Conservation (phyloP, 129 eudicot genomes). For the Arctium lappa region DNA sequence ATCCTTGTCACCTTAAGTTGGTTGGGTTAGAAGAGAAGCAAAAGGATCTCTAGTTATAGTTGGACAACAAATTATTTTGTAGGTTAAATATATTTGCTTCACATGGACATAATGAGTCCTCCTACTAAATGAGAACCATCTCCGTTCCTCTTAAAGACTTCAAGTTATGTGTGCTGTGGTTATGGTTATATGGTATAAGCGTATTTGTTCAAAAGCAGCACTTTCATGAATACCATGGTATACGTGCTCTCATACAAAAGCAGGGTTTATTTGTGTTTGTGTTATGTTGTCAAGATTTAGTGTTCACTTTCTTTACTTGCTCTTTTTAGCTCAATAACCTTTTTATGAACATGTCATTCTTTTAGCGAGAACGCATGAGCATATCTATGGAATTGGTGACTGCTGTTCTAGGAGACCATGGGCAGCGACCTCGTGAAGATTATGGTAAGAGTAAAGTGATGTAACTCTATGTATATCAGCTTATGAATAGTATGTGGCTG, state of each 20-base stretch:
- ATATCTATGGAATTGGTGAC: conserved; percentile 96
- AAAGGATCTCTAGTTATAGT: background rate
- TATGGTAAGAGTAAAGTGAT: conserved; percentile 53
- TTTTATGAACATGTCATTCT: conserved; percentile 10
- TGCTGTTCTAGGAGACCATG: conserved; percentile 98
- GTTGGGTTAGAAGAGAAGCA: background rate
- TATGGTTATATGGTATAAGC: background rate
- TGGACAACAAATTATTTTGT: too few relatives aligned
- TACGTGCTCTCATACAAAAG: background rate
- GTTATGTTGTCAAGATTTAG: background rate
- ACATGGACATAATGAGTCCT: background rate
- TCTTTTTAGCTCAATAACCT: background rate
- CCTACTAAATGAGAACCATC: background rate
- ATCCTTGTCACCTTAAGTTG: background rate
- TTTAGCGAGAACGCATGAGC: conserved; percentile 74
- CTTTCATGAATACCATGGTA: background rate
- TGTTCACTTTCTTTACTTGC: background rate
- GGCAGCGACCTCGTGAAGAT: conserved; percentile 92
- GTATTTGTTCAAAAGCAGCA: background rate
- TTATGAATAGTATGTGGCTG: background rate
- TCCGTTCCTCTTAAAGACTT: background rate
- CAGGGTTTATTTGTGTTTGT: background rate
- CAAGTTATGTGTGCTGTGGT: background rate
- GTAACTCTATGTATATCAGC: background rate
- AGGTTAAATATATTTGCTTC: background rate